These are phyloP conservation scores for Nicotiana obtusifolia DNA, from an alignment of 257 asterid species.

Conservation along the genomic window DNA sequence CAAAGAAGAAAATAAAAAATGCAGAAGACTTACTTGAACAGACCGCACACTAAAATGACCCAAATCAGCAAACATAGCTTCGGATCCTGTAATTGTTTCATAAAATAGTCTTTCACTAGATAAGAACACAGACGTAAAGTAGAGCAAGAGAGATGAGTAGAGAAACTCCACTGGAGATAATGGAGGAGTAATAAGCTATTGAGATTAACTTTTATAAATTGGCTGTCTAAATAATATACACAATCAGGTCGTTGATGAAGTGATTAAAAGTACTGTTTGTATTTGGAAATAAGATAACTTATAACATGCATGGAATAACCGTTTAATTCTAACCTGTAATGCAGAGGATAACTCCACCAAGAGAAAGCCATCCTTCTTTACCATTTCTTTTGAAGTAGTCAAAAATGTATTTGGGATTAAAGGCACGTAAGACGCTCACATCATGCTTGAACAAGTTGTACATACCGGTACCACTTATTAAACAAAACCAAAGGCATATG, in stretches of 20 bases:
- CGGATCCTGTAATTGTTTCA: slow-evolving; percentile 41
- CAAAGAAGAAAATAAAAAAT: not conserved
- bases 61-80: slow-evolving; percentile 79
- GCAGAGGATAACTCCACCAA: slow-evolving; percentile 53
- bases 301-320: too few species aligned
- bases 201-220: too few species aligned
- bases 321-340: slow-evolving; percentile 34
- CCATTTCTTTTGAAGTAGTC: slow-evolving; percentile 43
- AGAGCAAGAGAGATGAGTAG: too few species aligned
- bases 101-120: not conserved
- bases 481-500: slow-evolving; percentile 40
- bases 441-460: slow-evolving; percentile 55
- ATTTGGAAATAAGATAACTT: too few species aligned
- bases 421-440: slow-evolving; percentile 31
- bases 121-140: too few species aligned
- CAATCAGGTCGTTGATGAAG: too few species aligned
- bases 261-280: too few species aligned
- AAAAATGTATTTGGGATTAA: slow-evolving; percentile 42
- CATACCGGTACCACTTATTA: slow-evolving; percentile 39
- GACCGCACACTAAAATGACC: slow-evolving; percentile 61
- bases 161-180: too few species aligned
- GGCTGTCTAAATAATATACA: too few species aligned
- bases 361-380: slow-evolving; percentile 54
- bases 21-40: slow-evolving; percentile 38
- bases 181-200: too few species aligned